Conservation (phyloP, 2,329 filamentous ascomycete species). For the Cordyceps pruinosa region DNA sequence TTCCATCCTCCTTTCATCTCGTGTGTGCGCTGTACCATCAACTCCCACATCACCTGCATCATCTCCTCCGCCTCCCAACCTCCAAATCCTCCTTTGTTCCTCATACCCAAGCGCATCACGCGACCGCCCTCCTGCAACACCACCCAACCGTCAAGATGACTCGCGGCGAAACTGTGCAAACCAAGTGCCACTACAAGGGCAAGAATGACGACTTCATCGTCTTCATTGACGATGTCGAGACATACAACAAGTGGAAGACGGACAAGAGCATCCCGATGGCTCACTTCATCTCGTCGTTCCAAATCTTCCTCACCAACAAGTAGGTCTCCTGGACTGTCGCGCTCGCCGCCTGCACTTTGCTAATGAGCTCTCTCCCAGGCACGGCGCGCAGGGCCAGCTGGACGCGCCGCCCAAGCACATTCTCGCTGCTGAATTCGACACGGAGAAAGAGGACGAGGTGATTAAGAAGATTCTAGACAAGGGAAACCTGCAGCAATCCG, state of each 20-base stretch:
- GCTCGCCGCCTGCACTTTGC: background rate
- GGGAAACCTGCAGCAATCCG: conserved; percentile 58
- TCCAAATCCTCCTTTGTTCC: conserved; percentile 13
- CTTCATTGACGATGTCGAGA: conserved; percentile 52
- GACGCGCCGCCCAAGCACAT: conserved; percentile 68
- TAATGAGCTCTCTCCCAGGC: conserved; percentile 43
- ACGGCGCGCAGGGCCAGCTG: conserved; percentile 74
- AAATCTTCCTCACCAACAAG: conserved; percentile 87
- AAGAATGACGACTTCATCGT: conserved; percentile 50
- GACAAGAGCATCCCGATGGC: conserved; percentile 74
- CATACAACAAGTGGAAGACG: conserved; percentile 71
- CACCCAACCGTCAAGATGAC: conserved; percentile 46
- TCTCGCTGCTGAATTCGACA: conserved; percentile 84
- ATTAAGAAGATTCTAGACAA: conserved; percentile 75
- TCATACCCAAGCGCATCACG: conserved; percentile 17
- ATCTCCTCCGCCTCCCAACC: conserved; percentile 6
- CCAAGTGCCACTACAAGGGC: conserved; percentile 85
- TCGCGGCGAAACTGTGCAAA: conserved; percentile 62
- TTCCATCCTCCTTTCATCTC: conserved; percentile 8
- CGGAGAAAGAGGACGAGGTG: conserved; percentile 68
- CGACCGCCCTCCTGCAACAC: conserved; percentile 13
- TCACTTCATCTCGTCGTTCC: conserved; percentile 80
- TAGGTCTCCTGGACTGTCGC: conserved; percentile 41
- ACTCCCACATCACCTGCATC: background rate
- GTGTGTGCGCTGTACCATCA: background rate